Base-by-base conservation (phyloP, 306 rosid species). In the Rosa rugosa region DNA sequence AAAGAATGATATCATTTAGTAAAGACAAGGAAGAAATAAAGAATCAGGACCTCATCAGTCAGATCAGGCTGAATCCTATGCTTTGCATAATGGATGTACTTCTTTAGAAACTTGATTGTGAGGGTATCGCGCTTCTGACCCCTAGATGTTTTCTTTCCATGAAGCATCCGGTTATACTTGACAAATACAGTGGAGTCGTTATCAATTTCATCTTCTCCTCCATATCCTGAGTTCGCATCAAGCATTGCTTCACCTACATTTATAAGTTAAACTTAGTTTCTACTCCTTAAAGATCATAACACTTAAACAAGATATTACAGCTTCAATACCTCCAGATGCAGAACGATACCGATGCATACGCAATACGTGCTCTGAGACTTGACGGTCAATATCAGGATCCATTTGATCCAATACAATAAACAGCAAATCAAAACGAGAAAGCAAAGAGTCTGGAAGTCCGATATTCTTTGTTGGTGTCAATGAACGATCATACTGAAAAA, bases 381-480 rank as follows among this genome's bases (percentile, higher is more conserved):
- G 85, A 45, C 94, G 96, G 79, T 95, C 99, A 84, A 95, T 95
- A 83, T 93, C 98, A 81, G 99, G 96, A 87, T 95, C 98, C 99
- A 95, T 95, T 93, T 95, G 99, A 80, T 95, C 99, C 88, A 95
- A 82, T 72, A 95, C 98, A 71, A 95, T 95, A 81, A 95, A 95
- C 44, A 95, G 85, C 53, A 95, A 88, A 90, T 95, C 99, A 84
- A 95, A 95, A 66, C 98, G 98, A 85, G 99, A 95, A 73, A 95
- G 98, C 86, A 95, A 76, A 4, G 99, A 95, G 86, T 95, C 99
- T 17, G 99, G 99, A 77, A 95, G 97, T 70, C 98, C 99, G 46
- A 95, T 95, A 83, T 95, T 95, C 87, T 91, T 95, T 5, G 99
- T 95, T n/a, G 99, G 99, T 76, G 99, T 95, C 91, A 95, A 79